phyloP scores from a whole-genome alignment of 495 filamentous ascomycete species.

The Amphirosellinia nigrospora region DNA sequence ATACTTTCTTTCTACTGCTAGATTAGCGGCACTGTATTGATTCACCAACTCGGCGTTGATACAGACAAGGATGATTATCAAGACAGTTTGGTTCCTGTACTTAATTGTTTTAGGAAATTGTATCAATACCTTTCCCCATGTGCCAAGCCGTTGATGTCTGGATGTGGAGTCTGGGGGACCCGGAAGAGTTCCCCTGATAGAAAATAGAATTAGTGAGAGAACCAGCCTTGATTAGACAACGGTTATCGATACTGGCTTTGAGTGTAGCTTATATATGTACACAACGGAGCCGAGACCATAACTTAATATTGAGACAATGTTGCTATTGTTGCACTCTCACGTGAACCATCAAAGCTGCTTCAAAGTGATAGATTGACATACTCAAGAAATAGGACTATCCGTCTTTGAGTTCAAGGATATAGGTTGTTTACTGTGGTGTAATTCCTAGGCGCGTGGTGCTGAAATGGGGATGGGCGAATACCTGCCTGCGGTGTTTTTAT shows the following conservation, averaged over 20 bases:
- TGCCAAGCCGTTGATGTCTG: conserved; percentile 4
- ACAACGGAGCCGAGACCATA: not conserved
- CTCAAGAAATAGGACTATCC: not conserved
- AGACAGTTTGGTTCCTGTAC: not conserved
- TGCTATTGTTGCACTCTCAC: conserved; percentile 2
- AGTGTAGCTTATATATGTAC: not conserved
- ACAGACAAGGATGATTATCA: not conserved
- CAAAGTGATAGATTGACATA: not conserved
- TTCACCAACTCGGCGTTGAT: not conserved
- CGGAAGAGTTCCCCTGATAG: conserved; percentile 12
- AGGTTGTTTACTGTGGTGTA: not conserved
- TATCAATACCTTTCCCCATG: not conserved
- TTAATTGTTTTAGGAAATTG: not conserved
- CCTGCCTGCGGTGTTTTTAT: not conserved
- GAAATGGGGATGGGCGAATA: conserved; percentile 3
- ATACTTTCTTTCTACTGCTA: not conserved
- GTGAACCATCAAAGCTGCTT: not conserved
- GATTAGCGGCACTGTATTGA: not conserved
- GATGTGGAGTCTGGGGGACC: not conserved
- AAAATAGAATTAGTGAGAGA: not conserved
- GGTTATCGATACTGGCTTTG: not conserved
- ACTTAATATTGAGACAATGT: not conserved
- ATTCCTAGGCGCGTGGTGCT: conserved; percentile 1
- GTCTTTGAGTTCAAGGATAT: not conserved
- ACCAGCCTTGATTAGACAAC: not conserved